Percentiles rank a stretch among this genome's conserved stretches.
Evolutionary conservation across 495 filamentous ascomycete species (phyloP).

Genomic region (Aspergillus nanangensis): DNA sequence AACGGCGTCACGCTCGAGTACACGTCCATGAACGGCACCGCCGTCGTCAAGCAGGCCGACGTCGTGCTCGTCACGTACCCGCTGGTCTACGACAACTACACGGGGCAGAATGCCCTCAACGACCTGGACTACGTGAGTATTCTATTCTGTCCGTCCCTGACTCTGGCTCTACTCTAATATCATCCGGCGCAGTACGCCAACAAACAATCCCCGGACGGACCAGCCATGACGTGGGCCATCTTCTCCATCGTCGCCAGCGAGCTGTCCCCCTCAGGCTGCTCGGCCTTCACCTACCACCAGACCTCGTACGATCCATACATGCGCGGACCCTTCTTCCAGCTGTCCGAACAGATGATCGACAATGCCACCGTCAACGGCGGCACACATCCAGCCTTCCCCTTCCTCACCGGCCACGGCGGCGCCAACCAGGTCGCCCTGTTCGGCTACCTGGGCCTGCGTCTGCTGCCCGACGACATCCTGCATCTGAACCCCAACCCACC

Average conservation of each 20-base stretch:
- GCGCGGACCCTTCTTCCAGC: conserved; percentile 47
- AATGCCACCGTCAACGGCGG: conserved; percentile 60
- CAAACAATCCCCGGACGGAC: conserved; percentile 58
- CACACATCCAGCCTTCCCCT: conserved; percentile 61
- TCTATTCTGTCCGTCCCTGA: neutral
- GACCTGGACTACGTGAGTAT: conserved; percentile 54
- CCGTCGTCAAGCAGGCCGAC: conserved; percentile 63
- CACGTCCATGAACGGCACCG: conserved; percentile 57
- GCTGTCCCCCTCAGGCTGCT: conserved; percentile 57
- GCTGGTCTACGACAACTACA: conserved; percentile 55
- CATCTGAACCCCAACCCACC: conserved; percentile 57
- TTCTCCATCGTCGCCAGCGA: conserved; percentile 58
- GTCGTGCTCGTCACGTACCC: conserved; percentile 58
- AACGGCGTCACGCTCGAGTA: conserved; percentile 72
- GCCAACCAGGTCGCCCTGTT: conserved; percentile 58
- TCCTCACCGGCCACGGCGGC: conserved; percentile 64
- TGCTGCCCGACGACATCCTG: conserved; percentile 46
- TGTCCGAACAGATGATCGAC: conserved; percentile 68
- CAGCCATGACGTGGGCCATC: conserved; percentile 65
- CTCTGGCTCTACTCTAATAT: neutral
- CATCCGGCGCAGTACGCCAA: conserved; percentile 45
- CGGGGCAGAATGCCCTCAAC: conserved; percentile 39
- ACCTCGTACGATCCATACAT: conserved; percentile 54
- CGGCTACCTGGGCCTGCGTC: conserved; percentile 57
- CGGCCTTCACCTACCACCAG: conserved; percentile 58